Base-by-base conservation (phyloP, 1,284 basidiomycete species). In the Malassezia vespertilionis region DNA sequence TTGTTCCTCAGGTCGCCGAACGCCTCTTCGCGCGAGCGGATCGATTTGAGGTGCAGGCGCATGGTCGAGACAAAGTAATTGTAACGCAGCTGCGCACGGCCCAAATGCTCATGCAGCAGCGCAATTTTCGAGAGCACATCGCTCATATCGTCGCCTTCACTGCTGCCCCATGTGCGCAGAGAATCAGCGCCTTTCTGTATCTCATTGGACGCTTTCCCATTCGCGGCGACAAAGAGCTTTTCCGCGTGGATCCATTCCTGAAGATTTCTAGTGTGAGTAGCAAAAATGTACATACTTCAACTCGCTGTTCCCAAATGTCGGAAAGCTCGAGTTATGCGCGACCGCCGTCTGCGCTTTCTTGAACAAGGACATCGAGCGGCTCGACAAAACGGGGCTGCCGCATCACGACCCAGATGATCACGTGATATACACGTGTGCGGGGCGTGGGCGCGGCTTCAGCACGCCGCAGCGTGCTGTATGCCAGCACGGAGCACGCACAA, bases 231-330 rank as follows among this genome's bases (percentile, higher is more conserved):
- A 12, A 90, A 82, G 4, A 77, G 74, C 74, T 95, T 95, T 73
- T 95, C 89, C 0, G 83, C 78, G 2, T 80, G 82, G 54, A 95
- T 95, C 54, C 91, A 76, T 62, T 89, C 86, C 68, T 93, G 88
- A 4, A 93, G 74, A n/a, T 39, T 22, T 33, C 41, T 43, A 28
- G 7, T 7, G 21, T 21, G n/a, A 17, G 23, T 18, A 23, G 17
- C 8, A 7, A 6, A 12, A 2, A 3, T 10, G 2, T 23, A 43
- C 41, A 0, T 80, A 78, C 24, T 82, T 75, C 12, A 89, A 73
- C 68, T 91, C 88, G 61, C 82, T 81, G 68, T 88, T 89, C 0
- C 83, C 86, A 10, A 76, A 79, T 3, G 89, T 73, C 0, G 80
- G 76, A 21, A 66, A 47, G 2, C 81, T 86, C 1, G 84, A 80